Percentiles rank a stretch among this genome's conserved stretches.
Evolutionary conservation across 495 filamentous ascomycete species (phyloP).

Genomic region (Xanthoparmelia taractica): DNA sequence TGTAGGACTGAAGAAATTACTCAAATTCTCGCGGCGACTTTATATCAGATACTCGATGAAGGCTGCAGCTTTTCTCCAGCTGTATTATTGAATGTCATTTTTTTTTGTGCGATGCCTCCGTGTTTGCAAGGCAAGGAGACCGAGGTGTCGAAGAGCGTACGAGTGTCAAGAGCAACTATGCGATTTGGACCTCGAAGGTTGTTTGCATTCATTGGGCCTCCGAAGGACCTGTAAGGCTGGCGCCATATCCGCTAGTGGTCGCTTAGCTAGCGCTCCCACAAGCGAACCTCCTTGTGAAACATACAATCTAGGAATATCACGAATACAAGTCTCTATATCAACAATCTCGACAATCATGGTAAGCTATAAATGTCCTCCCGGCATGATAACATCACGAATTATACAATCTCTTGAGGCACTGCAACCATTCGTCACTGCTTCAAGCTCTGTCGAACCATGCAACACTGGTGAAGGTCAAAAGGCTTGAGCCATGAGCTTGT

Average conservation of each 20-base stretch:
- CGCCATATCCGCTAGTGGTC: slow-evolving; percentile 10
- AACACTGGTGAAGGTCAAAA: slow-evolving; percentile 27
- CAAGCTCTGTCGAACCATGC: slow-evolving; percentile 4
- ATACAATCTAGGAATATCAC: background rate
- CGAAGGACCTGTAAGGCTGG: no score
- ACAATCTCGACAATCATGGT: slow-evolving; percentile 15
- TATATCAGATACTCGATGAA: background rate
- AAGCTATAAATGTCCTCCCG: background rate
- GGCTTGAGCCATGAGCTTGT: slow-evolving; percentile 68
- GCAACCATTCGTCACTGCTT: background rate
- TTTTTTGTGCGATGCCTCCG: background rate
- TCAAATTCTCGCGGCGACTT: background rate
- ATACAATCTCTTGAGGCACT: background rate
- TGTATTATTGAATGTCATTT: background rate
- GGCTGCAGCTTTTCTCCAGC: background rate
- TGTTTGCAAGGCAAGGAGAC: background rate
- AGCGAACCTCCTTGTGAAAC: background rate
- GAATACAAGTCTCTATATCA: background rate
- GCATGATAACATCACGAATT: background rate
- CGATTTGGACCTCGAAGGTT: background rate
- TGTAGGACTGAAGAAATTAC: background rate
- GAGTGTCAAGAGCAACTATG: background rate
- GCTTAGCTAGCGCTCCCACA: slow-evolving; percentile 13
- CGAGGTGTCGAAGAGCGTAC: background rate
- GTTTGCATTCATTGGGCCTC: background rate